Conservation (phyloP, 176 grass and related monocot genomes). For the Cymbopogon citratus region DNA sequence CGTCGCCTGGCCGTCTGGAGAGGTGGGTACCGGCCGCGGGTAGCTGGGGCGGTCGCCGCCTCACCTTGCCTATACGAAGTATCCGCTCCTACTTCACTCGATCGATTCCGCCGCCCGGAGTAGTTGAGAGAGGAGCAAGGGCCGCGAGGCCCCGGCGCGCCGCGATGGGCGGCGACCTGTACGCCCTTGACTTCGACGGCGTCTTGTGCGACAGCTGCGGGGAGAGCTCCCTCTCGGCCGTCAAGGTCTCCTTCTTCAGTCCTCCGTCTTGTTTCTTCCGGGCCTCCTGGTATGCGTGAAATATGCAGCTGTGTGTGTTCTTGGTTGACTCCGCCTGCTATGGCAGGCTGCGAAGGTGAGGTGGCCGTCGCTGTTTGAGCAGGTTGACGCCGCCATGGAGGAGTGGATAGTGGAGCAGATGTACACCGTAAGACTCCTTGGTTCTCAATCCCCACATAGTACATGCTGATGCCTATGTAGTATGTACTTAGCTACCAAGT, state of each 20-base stretch:
- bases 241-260: constrained; percentile 42
- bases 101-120: background rate
- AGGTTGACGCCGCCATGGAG: constrained; percentile 52
- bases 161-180: constrained; percentile 63
- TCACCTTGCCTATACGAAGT: background rate
- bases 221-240: constrained; percentile 87
- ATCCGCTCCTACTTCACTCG: background rate
- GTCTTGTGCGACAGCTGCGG: constrained; percentile 93
- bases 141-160: background rate
- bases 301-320: background rate
- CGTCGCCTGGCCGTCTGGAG: background rate
- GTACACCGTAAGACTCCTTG: constrained; percentile 51
- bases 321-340: background rate
- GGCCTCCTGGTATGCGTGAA: background rate
- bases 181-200: constrained; percentile 91
- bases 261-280: background rate
- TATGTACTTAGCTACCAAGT: no score
- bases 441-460: background rate
- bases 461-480: background rate
- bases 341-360: constrained; percentile 77
- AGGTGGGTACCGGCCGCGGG: background rate
- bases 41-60: background rate
- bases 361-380: constrained; percentile 69
- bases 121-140: background rate
- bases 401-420: constrained; percentile 88